A percentile compares a stretch with the other conserved stretches of the same genome.
Evolutionary conservation across 208 protist genomes (phyloP).

Genomic region (Acanthamoeba royreba): DNA sequence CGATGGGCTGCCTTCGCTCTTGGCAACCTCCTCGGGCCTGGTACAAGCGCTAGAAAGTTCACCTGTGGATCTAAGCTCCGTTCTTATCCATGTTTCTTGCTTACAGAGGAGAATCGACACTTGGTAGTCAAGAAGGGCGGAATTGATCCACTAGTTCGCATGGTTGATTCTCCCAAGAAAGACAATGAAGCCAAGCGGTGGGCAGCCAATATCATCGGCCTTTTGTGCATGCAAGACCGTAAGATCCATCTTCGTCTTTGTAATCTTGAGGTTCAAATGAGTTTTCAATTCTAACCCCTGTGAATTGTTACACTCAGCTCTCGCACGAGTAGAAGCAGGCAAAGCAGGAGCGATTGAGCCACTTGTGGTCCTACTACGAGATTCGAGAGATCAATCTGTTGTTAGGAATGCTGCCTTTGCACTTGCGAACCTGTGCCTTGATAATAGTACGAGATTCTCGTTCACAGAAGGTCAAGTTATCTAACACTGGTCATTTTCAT

Average conservation of each 20-base stretch:
- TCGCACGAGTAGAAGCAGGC: background rate
- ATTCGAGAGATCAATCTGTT: background rate
- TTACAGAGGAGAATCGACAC: background rate
- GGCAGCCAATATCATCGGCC: background rate
- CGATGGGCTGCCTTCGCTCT: background rate
- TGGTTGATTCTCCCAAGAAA: constrained; percentile 7
- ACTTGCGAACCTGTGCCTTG: background rate
- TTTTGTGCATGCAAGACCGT: constrained; percentile 16
- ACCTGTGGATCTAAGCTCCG: too few relatives aligned
- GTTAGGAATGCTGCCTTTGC: background rate
- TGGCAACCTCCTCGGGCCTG: background rate
- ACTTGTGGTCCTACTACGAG: background rate
- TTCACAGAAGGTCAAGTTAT: background rate
- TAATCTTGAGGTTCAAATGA: background rate
- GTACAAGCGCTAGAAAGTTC: too few relatives aligned
- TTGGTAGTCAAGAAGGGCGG: constrained; percentile 4
- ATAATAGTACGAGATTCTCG: background rate
- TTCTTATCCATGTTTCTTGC: background rate
- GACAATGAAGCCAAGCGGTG: background rate
- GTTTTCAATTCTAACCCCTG: background rate
- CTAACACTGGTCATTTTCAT: background rate
- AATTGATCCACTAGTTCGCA: background rate
- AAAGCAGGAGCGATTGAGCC: background rate
- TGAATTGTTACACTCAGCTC: background rate
- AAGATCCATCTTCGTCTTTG: background rate